Percentiles rank a stretch among this genome's conserved stretches.
These are phyloP conservation scores for Amborella trichopoda DNA, from an alignment of 164 flowering plant species.

Conservation along the genomic window DNA sequence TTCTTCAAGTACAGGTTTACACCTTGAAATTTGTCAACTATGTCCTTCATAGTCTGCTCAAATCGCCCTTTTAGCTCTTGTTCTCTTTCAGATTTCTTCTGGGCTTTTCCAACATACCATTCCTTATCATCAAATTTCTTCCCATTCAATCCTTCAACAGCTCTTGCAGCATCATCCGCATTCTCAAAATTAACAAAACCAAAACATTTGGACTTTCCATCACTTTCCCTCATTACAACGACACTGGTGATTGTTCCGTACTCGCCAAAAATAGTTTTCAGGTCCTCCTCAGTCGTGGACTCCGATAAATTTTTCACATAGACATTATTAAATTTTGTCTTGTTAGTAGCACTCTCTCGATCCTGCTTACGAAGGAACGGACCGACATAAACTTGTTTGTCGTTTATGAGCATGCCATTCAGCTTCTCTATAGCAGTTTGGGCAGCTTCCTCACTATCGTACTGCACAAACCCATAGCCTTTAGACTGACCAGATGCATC, in stretches of 20 bases:
- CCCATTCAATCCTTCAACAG: slow-evolving; percentile 71
- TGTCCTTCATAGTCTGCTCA: slow-evolving; percentile 58
- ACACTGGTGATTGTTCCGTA: slow-evolving; percentile 51
- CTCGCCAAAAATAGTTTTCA: slow-evolving; percentile 47
- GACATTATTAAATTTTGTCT: slow-evolving; percentile 50
- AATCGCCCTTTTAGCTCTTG: slow-evolving; percentile 52
- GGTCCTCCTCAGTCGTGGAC: slow-evolving; percentile 47
- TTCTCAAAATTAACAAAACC: slow-evolving; percentile 72
- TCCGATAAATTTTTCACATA: slow-evolving; percentile 61
- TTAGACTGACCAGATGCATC: slow-evolving; percentile 56
- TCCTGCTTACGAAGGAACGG: slow-evolving; percentile 66
- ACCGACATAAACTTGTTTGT: slow-evolving; percentile 69
- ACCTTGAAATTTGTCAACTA: slow-evolving; percentile 55
- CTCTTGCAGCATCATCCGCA: slow-evolving; percentile 57
- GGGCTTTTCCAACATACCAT: slow-evolving; percentile 88
- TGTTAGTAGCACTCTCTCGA: slow-evolving; percentile 29
- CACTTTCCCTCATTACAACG: slow-evolving; percentile 66
- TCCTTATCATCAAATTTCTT: slow-evolving; percentile 56
- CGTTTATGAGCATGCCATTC: slow-evolving; percentile 71
- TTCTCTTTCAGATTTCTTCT: slow-evolving; percentile 77
- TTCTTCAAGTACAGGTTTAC: slow-evolving; percentile 69
- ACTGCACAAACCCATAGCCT: slow-evolving; percentile 75
- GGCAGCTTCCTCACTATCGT: slow-evolving; percentile 48
- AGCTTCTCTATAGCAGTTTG: slow-evolving; percentile 66
- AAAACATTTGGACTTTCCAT: slow-evolving; percentile 68